phyloP scores from a whole-genome alignment of 2,329 filamentous ascomycete genomes.

The Colletotrichum paranaense region DNA sequence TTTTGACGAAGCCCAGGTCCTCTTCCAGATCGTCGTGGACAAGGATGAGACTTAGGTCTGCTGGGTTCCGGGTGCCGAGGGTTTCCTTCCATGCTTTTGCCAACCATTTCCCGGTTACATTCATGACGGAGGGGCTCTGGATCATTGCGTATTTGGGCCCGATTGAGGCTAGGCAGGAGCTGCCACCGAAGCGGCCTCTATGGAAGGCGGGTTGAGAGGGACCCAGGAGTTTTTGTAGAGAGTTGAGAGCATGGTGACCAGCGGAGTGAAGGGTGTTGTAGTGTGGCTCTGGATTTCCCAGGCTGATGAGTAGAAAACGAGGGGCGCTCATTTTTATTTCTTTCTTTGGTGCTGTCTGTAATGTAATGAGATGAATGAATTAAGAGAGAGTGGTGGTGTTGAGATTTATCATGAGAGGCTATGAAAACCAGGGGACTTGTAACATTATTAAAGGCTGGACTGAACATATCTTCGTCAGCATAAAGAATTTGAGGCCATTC shows the following conservation, averaged over 20 bases:
- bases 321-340: constrained; percentile 41
- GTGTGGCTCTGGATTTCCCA: constrained; percentile 86
- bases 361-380: no score
- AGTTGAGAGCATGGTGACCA: constrained; percentile 81
- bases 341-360: not conserved
- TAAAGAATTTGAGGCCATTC: not conserved
- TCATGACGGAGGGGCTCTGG: constrained; percentile 86
- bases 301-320: constrained; percentile 82
- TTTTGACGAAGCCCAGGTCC: constrained; percentile 73
- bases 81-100: constrained; percentile 72
- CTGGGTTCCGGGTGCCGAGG: constrained; percentile 49
- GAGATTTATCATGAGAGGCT: not conserved
- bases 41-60: constrained; percentile 71
- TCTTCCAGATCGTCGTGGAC: constrained; percentile 91
- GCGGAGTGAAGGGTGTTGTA: constrained; percentile 86
- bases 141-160: constrained; percentile 72
- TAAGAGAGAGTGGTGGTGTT: not conserved
- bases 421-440: not conserved
- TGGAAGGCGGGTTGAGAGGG: constrained; percentile 61
- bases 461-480: not conserved
- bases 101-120: constrained; percentile 80
- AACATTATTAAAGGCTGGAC: not conserved
- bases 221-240: constrained; percentile 63
- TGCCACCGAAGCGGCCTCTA: constrained; percentile 57
- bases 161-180: constrained; percentile 60